Evolutionary conservation across 2,329 filamentous ascomycete genomes (phyloP).

Genomic region (Cladosporium sp.): DNA sequence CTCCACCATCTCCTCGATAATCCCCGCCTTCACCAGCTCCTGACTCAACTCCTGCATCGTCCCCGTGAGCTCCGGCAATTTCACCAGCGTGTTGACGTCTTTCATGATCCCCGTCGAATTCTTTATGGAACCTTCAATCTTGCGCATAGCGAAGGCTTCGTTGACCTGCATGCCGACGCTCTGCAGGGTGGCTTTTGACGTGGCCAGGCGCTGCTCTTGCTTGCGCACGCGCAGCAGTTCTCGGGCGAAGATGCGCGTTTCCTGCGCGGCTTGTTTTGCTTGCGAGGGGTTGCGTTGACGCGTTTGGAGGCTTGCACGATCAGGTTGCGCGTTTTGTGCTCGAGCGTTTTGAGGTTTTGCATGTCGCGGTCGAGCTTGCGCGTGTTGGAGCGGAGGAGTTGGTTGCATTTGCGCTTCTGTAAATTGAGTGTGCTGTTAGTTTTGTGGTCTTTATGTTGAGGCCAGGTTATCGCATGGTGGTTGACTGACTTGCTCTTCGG

Average conservation of each 20-base stretch:
- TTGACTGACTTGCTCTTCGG: conserved; percentile 75
- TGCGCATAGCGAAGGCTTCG: conserved; percentile 90
- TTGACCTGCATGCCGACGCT: conserved; percentile 97
- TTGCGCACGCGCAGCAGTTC: conserved; percentile 82
- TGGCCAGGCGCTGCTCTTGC: conserved; percentile 69
- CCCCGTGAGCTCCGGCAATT: conserved; percentile 77
- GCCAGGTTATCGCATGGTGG: neutral
- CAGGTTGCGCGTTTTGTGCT: conserved; percentile 77
- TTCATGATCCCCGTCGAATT: conserved; percentile 92
- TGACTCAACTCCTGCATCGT: conserved; percentile 86
- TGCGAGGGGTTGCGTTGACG: conserved; percentile 76
- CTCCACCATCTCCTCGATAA: conserved; percentile 96
- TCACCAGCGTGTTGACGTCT: conserved; percentile 83
- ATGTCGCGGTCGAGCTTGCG: conserved; percentile 96
- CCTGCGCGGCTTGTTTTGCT: conserved; percentile 71
- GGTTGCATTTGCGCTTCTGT: conserved; percentile 93
- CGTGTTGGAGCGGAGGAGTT: conserved; percentile 81
- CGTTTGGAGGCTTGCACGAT: conserved; percentile 81
- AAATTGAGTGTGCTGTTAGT: conserved; percentile 1
- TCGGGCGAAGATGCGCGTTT: conserved; percentile 82
- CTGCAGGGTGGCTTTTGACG: conserved; percentile 84
- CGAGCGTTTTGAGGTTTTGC: conserved; percentile 68
- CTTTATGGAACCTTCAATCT: conserved; percentile 89
- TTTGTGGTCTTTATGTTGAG: neutral
- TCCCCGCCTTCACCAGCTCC: conserved; percentile 89